A percentile compares a stretch with the other conserved stretches of the same genome.
Evolutionary conservation across 352 stramenopile genomes (phyloP).

Genomic region (Phytophthora melonis): DNA sequence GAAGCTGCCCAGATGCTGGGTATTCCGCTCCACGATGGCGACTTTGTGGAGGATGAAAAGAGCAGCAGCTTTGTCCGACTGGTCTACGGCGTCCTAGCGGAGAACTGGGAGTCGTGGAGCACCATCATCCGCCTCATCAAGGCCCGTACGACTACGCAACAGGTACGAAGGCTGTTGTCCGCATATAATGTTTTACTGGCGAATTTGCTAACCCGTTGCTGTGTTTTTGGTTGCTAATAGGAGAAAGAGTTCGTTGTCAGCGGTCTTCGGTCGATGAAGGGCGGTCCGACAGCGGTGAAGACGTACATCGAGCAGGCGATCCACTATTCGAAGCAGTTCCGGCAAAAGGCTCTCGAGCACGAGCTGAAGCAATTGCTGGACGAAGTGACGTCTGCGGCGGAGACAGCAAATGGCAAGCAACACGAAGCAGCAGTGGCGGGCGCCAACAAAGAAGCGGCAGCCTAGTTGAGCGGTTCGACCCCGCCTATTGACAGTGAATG

Average conservation of each 20-base stretch:
- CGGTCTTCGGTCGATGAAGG: constrained; percentile 77
- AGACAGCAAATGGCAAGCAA: constrained; percentile 4
- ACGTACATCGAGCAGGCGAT: constrained; percentile 85
- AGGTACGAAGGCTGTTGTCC: constrained; percentile 44
- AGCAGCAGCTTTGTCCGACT: constrained; percentile 70
- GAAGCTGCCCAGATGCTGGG: constrained; percentile 83
- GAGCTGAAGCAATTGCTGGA: constrained; percentile 57
- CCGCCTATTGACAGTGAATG: constrained; percentile 8
- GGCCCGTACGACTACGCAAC: constrained; percentile 67
- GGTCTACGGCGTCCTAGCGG: constrained; percentile 81
- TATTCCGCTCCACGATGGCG: constrained; percentile 73
- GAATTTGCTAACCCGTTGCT: background rate
- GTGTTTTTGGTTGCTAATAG: constrained; percentile 32
- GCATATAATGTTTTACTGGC: background rate
- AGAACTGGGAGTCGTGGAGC: constrained; percentile 89
- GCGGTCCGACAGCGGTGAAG: constrained; percentile 58
- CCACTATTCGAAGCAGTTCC: constrained; percentile 68
- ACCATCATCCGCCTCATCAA: constrained; percentile 87
- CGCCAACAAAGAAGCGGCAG: constrained; percentile 15
- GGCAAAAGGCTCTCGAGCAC: constrained; percentile 64
- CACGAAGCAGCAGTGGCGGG: constrained; percentile 8
- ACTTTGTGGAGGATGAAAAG: constrained; percentile 59
- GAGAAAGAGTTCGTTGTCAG: constrained; percentile 85
- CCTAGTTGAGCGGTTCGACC: constrained; percentile 26
- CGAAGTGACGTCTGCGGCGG: constrained; percentile 26